Percentiles rank a stretch among this genome's conserved stretches.
These are phyloP conservation scores for Zhuliangozyma blackwelliae DNA, from an alignment of 1,139 yeast genomes.

Conservation along the genomic window DNA sequence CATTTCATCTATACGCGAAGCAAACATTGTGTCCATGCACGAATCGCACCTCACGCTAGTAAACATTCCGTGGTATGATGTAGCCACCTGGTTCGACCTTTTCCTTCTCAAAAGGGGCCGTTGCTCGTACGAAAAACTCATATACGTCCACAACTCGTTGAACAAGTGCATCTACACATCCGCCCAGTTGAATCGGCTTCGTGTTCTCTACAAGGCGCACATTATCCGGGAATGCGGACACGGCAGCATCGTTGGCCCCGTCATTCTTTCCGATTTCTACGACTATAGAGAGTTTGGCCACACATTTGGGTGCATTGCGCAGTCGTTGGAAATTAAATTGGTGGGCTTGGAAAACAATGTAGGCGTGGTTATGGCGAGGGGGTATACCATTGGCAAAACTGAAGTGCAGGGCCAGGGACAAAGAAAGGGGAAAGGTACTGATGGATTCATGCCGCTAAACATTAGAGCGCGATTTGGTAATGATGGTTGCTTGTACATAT, in stretches of 20 bases:
- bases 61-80: too few relatives aligned
- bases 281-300: conserved; percentile 49
- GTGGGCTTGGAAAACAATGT: conserved; percentile 26
- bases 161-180: conserved; percentile 12
- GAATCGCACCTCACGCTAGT: background rate
- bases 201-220: conserved; percentile 47
- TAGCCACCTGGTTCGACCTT: background rate
- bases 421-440: conserved; percentile 16
- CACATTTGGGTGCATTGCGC: conserved; percentile 45
- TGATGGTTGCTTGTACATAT: conserved; percentile 67
- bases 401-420: too few relatives aligned
- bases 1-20: too few relatives aligned
- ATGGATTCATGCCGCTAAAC: conserved; percentile 59
- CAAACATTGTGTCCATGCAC: conserved; percentile 14
- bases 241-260: conserved; percentile 51
- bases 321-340: conserved; percentile 48
- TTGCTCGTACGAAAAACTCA: conserved; percentile 1
- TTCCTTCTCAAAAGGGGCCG: background rate
- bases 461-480: conserved; percentile 59
- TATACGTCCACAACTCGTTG: conserved; percentile 6
- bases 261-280: conserved; percentile 53
- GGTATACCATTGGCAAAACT: conserved; percentile 60
- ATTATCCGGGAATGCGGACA: conserved; percentile 50
- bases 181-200: conserved; percentile 34
- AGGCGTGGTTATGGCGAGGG: conserved; percentile 58